phyloP scores from a whole-genome alignment of 306 rosid species.

The Casuarina glauca region DNA sequence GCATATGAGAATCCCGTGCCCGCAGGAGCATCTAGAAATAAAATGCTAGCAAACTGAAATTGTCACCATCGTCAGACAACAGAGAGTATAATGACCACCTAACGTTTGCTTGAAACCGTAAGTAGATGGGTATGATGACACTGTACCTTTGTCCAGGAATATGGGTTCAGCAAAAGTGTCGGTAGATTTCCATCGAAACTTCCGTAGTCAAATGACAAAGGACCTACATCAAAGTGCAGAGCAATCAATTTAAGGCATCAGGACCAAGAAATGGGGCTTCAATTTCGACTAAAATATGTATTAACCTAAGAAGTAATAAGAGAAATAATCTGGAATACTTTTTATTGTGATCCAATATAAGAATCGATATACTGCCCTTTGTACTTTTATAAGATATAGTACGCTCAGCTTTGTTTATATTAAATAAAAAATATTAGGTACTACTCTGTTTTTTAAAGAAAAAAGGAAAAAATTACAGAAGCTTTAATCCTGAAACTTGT shows the following conservation, averaged over 20 bases:
- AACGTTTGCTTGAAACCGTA: background rate
- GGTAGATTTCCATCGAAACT: constrained; percentile 32
- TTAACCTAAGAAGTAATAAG: background rate
- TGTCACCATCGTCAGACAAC: no score
- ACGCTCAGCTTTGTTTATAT: no score
- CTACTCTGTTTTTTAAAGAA: no score
- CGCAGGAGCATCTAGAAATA: constrained; percentile 48
- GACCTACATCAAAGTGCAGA: constrained; percentile 34
- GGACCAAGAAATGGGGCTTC: background rate
- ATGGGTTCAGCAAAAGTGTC: constrained; percentile 35
- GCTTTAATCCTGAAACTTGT: no score
- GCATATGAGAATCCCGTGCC: constrained; percentile 52
- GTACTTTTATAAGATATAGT: no score
- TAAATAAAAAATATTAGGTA: no score
- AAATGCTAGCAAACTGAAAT: constrained; percentile 30
- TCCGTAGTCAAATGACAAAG: constrained; percentile 26
- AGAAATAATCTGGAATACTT: no score
- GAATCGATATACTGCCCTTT: no score
- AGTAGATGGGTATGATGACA: background rate
- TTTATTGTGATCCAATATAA: no score
- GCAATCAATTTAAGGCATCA: background rate
- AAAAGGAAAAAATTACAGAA: no score
- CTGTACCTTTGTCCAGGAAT: constrained; percentile 40
- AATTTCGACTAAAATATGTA: background rate
- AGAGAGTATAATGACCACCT: no score